Evolutionary conservation across 2,329 filamentous ascomycete species (phyloP).

Genomic region (Cladosporium halotolerans): DNA sequence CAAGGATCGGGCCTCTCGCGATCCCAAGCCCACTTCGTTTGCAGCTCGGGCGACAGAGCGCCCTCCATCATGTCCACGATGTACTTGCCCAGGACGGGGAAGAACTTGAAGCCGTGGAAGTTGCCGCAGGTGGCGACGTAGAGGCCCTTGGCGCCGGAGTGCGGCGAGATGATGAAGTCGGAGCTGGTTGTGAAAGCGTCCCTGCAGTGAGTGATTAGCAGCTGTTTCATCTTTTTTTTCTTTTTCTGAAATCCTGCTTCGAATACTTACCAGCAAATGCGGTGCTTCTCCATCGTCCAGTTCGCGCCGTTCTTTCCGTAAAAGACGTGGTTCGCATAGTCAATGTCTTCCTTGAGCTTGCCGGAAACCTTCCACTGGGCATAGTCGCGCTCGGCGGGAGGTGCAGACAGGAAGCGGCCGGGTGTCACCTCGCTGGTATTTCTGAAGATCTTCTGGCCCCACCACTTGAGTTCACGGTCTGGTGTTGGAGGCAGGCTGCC

Average conservation of each 20-base stretch:
- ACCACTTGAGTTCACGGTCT: slow-evolving; percentile 49
- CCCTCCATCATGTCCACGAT: slow-evolving; percentile 31
- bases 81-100: slow-evolving; percentile 32
- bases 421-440: slow-evolving; percentile 50
- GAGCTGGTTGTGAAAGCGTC: slow-evolving; percentile 57
- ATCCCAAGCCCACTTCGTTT: slow-evolving; percentile 53
- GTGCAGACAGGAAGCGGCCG: slow-evolving; percentile 51
- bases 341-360: slow-evolving; percentile 52
- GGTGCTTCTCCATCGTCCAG: slow-evolving; percentile 57
- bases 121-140: slow-evolving; percentile 43
- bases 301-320: slow-evolving; percentile 51
- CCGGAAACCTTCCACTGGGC: slow-evolving; percentile 56
- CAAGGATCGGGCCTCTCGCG: slow-evolving; percentile 50
- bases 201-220: slow-evolving; percentile 37
- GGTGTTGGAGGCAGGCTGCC: slow-evolving; percentile 52
- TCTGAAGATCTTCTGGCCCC: slow-evolving; percentile 55
- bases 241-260: not conserved
- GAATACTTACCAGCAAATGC: slow-evolving; percentile 59
- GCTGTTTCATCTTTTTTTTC: not conserved
- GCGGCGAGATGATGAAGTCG: slow-evolving; percentile 45
- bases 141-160: slow-evolving; percentile 35
- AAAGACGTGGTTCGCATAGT: slow-evolving; percentile 51
- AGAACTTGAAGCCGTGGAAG: slow-evolving; percentile 35
- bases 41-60: slow-evolving; percentile 38
- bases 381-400: slow-evolving; percentile 52